These are phyloP conservation scores for Zalaria sp. DNA, from an alignment of 2,329 filamentous ascomycete genomes.

Conservation along the genomic window DNA sequence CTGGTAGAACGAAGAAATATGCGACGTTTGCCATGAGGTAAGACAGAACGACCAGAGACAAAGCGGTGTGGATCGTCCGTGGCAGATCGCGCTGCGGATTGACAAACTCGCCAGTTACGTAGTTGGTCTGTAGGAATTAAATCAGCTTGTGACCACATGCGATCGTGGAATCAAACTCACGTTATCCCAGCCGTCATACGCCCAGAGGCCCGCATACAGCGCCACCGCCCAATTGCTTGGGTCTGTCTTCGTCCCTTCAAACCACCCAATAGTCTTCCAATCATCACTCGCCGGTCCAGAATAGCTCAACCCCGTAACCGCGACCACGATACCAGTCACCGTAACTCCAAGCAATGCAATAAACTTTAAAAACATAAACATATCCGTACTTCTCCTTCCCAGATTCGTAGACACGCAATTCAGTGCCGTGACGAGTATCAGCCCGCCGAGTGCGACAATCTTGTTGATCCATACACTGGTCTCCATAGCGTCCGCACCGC, in stretches of 20 bases:
- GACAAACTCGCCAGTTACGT: slow-evolving; percentile 92
- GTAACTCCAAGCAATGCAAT: slow-evolving; percentile 77
- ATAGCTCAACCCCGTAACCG: slow-evolving; percentile 67
- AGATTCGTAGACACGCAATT: slow-evolving; percentile 87
- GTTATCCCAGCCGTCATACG: slow-evolving; percentile 98
- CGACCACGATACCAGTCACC: slow-evolving; percentile 77
- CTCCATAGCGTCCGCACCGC: slow-evolving; percentile 72
- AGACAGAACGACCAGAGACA: slow-evolving; percentile 80
- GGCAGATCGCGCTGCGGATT: slow-evolving; percentile 83
- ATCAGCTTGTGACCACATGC: background rate
- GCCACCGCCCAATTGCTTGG: slow-evolving; percentile 85
- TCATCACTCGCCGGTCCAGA: slow-evolving; percentile 62
- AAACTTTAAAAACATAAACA: slow-evolving; percentile 97
- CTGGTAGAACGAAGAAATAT: slow-evolving; percentile 86
- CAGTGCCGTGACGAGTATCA: slow-evolving; percentile 64
- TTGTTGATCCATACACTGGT: slow-evolving; percentile 85
- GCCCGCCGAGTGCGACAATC: slow-evolving; percentile 61
- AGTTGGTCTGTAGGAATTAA: slow-evolving; percentile 57
- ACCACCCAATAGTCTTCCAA: slow-evolving; percentile 84
- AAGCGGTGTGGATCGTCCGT: slow-evolving; percentile 87
- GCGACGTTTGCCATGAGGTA: slow-evolving; percentile 86
- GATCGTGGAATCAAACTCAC: slow-evolving; percentile 37
- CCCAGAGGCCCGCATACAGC: slow-evolving; percentile 90
- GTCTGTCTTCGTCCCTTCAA: slow-evolving; percentile 67
- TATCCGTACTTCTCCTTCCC: slow-evolving; percentile 73